Percentiles rank a stretch among this genome's conserved stretches.
Conservation (phyloP, 2,329 filamentous ascomycete species). For the Anisogramma anomala region DNA sequence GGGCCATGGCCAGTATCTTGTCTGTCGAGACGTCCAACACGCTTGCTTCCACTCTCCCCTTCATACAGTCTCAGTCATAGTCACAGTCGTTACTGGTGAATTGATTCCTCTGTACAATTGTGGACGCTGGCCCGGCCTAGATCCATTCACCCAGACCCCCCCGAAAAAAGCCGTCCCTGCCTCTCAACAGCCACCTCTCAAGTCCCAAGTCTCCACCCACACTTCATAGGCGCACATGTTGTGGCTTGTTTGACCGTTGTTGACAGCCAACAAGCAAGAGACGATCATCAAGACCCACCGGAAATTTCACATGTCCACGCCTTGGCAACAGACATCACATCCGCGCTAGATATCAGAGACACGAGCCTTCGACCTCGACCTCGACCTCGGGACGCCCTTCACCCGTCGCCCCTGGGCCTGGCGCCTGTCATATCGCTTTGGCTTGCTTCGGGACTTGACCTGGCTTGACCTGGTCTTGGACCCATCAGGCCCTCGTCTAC, state of each 20-base stretch:
- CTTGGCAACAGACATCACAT: background rate
- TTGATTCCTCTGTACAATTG: background rate
- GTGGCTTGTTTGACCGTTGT: conserved; percentile 8
- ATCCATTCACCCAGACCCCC: too few species aligned
- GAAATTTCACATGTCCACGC: background rate
- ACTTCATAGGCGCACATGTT: conserved; percentile 4
- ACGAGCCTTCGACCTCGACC: conserved; percentile 6
- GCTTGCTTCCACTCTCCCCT: background rate
- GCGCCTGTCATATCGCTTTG: background rate
- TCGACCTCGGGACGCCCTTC: too few species aligned
- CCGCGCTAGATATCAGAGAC: conserved; percentile 4
- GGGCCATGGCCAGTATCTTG: too few species aligned
- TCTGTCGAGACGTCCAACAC: too few species aligned
- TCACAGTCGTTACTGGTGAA: background rate
- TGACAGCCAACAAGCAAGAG: conserved; percentile 4
- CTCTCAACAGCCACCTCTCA: background rate
- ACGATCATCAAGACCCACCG: background rate
- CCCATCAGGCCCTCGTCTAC: background rate
- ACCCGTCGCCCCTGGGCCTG: conserved; percentile 4
- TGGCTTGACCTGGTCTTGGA: too few species aligned
- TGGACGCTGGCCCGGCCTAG: background rate
- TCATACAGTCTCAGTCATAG: too few species aligned
- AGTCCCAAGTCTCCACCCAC: background rate
- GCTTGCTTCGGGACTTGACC: background rate
- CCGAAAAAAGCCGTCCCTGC: background rate